Conservation (phyloP, 257 asterid species). For the Plantago ovata region DNA sequence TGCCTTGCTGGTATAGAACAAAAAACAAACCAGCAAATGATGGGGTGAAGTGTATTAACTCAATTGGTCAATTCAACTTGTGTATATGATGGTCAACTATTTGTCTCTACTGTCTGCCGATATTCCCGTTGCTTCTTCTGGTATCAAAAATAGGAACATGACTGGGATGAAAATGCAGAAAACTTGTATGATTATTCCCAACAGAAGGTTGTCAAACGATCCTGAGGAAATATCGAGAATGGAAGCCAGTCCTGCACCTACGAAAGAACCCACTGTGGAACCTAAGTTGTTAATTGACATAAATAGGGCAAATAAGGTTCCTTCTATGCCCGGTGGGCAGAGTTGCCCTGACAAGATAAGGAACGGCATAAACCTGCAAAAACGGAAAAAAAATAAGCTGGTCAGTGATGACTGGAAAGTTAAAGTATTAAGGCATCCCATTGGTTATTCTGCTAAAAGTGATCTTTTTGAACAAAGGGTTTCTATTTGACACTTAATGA, state of each 20-base stretch:
- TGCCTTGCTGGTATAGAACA: too few relatives aligned
- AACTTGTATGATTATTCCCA: constrained; percentile 60
- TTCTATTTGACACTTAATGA: too few relatives aligned
- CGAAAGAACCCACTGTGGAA: constrained; percentile 66
- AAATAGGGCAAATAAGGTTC: constrained; percentile 86
- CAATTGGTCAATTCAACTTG: background rate
- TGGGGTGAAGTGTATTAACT: too few relatives aligned
- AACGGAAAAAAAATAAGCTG: constrained; percentile 2
- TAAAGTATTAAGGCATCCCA: constrained; percentile 5
- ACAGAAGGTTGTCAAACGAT: constrained; percentile 62
- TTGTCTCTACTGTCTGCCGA: constrained; percentile 50
- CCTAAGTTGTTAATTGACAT: constrained; percentile 96
- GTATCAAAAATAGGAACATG: constrained; percentile 68
- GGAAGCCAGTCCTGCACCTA: constrained; percentile 84
- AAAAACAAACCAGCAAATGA: too few relatives aligned
- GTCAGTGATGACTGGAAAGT: constrained; percentile 3
- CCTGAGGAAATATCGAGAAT: constrained; percentile 80
- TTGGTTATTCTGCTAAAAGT: background rate
- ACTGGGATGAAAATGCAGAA: constrained; percentile 64
- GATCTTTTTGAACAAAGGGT: too few relatives aligned
- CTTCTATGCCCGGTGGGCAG: constrained; percentile 95
- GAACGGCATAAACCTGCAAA: constrained; percentile 92
- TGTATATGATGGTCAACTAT: constrained; percentile 6
- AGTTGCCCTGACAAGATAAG: constrained; percentile 93
- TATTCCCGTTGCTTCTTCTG: constrained; percentile 80